Percentiles rank a stretch among this genome's conserved stretches.
phyloP scores from a whole-genome alignment of 768 basidiomycete species.

The Naganishia randhawae region DNA sequence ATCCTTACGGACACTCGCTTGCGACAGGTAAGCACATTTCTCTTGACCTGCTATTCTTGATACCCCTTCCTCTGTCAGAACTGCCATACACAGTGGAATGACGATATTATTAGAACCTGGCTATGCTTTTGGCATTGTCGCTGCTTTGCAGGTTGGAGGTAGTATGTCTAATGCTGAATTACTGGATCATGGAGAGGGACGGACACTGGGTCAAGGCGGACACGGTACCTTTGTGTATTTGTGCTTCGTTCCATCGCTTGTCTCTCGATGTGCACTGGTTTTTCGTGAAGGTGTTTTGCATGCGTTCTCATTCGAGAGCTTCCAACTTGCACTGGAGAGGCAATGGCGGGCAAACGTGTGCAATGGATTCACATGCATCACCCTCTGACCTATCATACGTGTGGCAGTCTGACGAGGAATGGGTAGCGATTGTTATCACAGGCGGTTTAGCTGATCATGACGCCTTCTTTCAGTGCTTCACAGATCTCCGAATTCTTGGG shows the following conservation, averaged over 20 bases:
- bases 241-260: slow-evolving; percentile 19
- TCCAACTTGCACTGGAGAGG: background rate
- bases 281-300: background rate
- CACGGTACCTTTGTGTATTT: slow-evolving; percentile 19
- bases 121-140: slow-evolving; percentile 9
- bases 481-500: slow-evolving; percentile 2
- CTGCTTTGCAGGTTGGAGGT: background rate
- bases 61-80: background rate
- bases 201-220: slow-evolving; percentile 18
- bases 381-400: slow-evolving; percentile 10
- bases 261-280: background rate
- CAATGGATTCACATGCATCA: slow-evolving; percentile 25
- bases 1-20: background rate
- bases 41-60: background rate
- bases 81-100: background rate
- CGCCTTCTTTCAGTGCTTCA: background rate
- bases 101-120: slow-evolving; percentile 23
- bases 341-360: slow-evolving; percentile 14
- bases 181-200: background rate
- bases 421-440: background rate
- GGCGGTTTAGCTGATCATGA: background rate
- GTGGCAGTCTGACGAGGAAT: slow-evolving; percentile 3
- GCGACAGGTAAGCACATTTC: slow-evolving; percentile 8
- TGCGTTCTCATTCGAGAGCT: slow-evolving; percentile 20
- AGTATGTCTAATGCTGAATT: background rate